phyloP scores from a whole-genome alignment of 2,329 filamentous ascomycete species.

The Calonectria henricotiae region DNA sequence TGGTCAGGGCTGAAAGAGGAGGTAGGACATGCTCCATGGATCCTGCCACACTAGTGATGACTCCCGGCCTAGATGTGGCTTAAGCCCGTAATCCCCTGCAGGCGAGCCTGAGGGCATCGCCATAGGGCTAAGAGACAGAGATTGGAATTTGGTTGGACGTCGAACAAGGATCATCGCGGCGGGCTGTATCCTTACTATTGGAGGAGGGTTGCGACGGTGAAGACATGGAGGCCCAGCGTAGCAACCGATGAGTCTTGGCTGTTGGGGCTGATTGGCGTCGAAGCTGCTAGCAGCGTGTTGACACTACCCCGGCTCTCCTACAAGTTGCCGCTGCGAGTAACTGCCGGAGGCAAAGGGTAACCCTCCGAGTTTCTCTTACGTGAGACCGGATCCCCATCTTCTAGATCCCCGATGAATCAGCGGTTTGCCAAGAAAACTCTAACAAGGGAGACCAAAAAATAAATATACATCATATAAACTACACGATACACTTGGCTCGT shows the following conservation, averaged over 20 bases:
- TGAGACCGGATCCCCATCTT: slow-evolving; percentile 2
- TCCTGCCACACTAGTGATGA: slow-evolving; percentile 19
- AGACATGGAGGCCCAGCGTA: slow-evolving; percentile 5
- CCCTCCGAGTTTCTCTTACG: slow-evolving; percentile 16
- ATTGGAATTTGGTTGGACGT: not conserved
- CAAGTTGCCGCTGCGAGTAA: slow-evolving; percentile 16
- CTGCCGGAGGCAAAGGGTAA: not conserved
- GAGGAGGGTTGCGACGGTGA: slow-evolving; percentile 5
- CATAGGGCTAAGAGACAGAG: slow-evolving; percentile 4
- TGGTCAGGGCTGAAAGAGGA: slow-evolving; percentile 14
- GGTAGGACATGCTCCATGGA: slow-evolving; percentile 16
- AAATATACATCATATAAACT: not conserved
- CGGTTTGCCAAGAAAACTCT: not conserved
- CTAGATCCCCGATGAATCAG: slow-evolving; percentile 25
- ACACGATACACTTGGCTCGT: not conserved
- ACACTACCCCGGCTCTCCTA: slow-evolving; percentile 3
- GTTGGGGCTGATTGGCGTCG: slow-evolving; percentile 15
- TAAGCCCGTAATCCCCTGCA: slow-evolving; percentile 24
- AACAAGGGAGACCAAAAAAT: not conserved
- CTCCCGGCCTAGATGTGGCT: slow-evolving; percentile 4
- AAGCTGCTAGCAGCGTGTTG: not conserved
- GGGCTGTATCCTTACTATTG: not conserved
- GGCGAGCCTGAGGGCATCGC: slow-evolving; percentile 8
- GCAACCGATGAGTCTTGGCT: slow-evolving; percentile 14
- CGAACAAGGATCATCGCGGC: slow-evolving; percentile 7